These are phyloP conservation scores for Zizania latifolia DNA, from an alignment of 176 grass and related monocot genomes.

Conservation along the genomic window DNA sequence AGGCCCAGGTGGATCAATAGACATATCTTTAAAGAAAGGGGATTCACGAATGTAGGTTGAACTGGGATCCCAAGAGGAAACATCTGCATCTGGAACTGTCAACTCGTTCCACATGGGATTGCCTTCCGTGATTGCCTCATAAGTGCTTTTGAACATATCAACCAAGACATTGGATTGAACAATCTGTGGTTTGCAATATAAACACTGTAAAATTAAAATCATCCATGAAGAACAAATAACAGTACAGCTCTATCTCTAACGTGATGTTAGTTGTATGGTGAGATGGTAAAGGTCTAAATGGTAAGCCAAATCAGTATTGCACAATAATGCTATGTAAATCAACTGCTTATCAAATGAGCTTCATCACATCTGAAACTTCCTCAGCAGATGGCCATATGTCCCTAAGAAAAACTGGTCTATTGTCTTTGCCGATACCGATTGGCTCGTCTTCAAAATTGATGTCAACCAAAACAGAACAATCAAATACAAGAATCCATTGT, in stretches of 20 bases:
- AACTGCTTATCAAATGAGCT: neutral
- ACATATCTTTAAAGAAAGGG: constrained; percentile 51
- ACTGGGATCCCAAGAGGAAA: constrained; percentile 45
- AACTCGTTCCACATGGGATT: constrained; percentile 65
- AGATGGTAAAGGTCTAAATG: neutral
- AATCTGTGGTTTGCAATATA: constrained; percentile 18
- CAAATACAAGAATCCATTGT: neutral
- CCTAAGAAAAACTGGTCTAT: constrained; percentile 37
- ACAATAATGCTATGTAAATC: neutral
- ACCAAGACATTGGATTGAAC: constrained; percentile 55
- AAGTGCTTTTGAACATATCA: constrained; percentile 67
- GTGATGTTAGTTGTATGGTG: neutral
- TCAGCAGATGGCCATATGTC: constrained; percentile 73
- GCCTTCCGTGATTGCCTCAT: constrained; percentile 38
- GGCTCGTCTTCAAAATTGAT: constrained; percentile 61
- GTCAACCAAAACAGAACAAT: constrained; percentile 30
- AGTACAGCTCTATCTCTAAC: neutral
- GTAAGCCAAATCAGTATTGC: neutral
- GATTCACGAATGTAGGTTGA: constrained; percentile 50
- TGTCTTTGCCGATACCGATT: constrained; percentile 36
- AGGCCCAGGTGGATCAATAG: constrained; percentile 38
- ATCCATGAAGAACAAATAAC: neutral
- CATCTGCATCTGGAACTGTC: constrained; percentile 26
- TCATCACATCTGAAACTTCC: constrained; percentile 48
- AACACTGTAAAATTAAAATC: constrained; percentile 1